Base-by-base conservation (phyloP, 75 land plant species). In the Gnetum montanum region DNA sequence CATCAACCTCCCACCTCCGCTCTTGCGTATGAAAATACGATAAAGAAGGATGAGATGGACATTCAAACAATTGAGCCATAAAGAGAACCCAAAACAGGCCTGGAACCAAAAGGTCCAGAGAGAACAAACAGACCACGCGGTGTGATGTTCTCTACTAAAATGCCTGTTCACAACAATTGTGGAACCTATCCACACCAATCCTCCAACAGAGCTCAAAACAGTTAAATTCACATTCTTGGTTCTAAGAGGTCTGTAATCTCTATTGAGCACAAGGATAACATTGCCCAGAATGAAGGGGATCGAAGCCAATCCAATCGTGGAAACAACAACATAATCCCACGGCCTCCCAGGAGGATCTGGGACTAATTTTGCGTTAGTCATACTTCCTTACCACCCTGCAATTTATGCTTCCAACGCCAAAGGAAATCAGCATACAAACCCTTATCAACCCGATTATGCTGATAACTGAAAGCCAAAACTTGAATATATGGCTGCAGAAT, bases 81-180 rank as follows among this genome's bases (percentile, higher is more conserved):
- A 38, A 31, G 59, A 69, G 26, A 45, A 68, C 3, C 71, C 71
- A 26, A 68, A 54, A 38, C 54, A 67, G 4, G 34, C 51, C 51
- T 54, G 68, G 19, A 68, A 34, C 71, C 71, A 68, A 35, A 68
- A 65, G 36, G 58, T 44, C 71, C 71, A 69, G 22, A 69, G 16
- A 18, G 31, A 0, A 27, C 71, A 69, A 19, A 45, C 0, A 19
- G 20, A 19, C 35, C 40, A 41, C 5, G 35, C 30, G 15, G 28
- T 12, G 16, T 35, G 1, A 2, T 29, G 0, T 16, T 13, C 8
- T 15, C 47, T 34, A 8, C n/a, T 35, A 10, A 45, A 54, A 28
- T 67, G 70, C 10, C 28, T 58, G 26, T 63, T 54, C 15, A 63
- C 58, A 28, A 69, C 49, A n/a, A 69, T 15, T 35, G 71, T 69